Conservation (phyloP, 2,329 filamentous ascomycete genomes). For the Pseudofabraea citricarpa region DNA sequence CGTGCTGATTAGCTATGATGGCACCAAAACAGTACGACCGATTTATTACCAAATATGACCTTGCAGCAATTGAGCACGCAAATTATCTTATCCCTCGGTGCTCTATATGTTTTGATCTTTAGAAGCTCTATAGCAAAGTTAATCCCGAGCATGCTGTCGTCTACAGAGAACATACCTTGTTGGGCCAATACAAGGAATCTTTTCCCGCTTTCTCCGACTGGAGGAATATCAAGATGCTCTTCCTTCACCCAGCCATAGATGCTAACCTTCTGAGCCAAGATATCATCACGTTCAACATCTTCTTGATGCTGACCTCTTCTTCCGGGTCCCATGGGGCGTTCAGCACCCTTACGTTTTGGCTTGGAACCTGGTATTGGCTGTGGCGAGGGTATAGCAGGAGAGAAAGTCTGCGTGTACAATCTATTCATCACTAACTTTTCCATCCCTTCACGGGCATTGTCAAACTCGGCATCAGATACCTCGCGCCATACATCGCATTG, state of each 20-base stretch:
- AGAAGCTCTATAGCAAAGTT: conserved; percentile 63
- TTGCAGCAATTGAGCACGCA: conserved; percentile 99
- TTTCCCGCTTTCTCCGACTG: conserved; percentile 77
- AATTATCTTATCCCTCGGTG: conserved; percentile 97
- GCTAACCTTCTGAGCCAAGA: conserved; percentile 92
- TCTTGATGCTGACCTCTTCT: conserved; percentile 93
- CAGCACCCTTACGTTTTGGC: conserved; percentile 62
- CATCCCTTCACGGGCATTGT: conserved; percentile 98
- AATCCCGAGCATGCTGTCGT: too few species aligned
- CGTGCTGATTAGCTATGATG: conserved; percentile 13
- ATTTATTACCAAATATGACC: conserved; percentile 80
- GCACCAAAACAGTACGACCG: neutral
- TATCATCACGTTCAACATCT: conserved; percentile 92
- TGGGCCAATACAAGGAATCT: conserved; percentile 87
- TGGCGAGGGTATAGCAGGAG: conserved; percentile 81
- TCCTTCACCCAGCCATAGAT: conserved; percentile 96
- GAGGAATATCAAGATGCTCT: conserved; percentile 87
- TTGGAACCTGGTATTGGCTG: conserved; percentile 67
- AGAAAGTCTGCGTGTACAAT: conserved; percentile 92
- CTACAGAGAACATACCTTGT: conserved; percentile 52
- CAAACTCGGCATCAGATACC: conserved; percentile 93
- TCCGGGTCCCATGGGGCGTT: conserved; percentile 71
- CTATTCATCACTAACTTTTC: conserved; percentile 99
- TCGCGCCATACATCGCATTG: conserved; percentile 95
- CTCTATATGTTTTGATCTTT: conserved; percentile 95